A percentile compares a stretch with the other conserved stretches of the same genome.
Evolutionary conservation across 148 eudicot genomes (phyloP).

Genomic region (Oxyria digyna): DNA sequence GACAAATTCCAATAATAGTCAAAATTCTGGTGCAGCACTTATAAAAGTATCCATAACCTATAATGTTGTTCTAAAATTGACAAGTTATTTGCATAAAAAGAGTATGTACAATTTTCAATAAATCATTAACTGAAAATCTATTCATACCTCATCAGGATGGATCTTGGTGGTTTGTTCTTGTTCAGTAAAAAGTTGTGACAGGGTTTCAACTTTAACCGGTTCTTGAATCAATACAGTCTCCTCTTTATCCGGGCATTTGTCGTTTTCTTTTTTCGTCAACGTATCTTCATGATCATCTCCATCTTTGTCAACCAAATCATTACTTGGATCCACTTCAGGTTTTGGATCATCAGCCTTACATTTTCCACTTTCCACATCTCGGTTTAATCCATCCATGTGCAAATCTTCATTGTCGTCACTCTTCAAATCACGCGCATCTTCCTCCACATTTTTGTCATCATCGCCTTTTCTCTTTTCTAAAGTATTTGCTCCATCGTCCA

Average conservation of each 20-base stretch:
- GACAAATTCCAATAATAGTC: too few relatives aligned
- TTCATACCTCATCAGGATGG: not conserved
- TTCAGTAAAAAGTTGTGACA: not conserved
- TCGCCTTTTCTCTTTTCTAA: not conserved
- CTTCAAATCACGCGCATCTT: not conserved
- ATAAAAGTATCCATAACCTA: too few relatives aligned
- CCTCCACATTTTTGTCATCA: not conserved
- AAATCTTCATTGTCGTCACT: not conserved
- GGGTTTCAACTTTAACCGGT: slow-evolving; percentile 4
- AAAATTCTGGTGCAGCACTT: not conserved
- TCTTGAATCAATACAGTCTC: not conserved
- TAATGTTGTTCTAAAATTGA: too few relatives aligned
- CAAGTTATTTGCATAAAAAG: too few relatives aligned
- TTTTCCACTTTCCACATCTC: too few relatives aligned
- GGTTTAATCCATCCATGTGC: not conserved
- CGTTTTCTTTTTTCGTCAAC: slow-evolving; percentile 16
- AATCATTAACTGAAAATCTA: too few relatives aligned
- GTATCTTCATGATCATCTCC: slow-evolving; percentile 11
- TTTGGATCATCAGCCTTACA: slow-evolving; percentile 11
- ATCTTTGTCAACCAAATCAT: too few relatives aligned
- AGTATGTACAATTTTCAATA: too few relatives aligned
- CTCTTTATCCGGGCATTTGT: not conserved
- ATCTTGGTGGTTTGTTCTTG: slow-evolving; percentile 20
- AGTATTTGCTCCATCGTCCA: slow-evolving; percentile 50
- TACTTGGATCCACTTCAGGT: slow-evolving; percentile 8